Evolutionary conservation across 106 monocot species (phyloP).

Genomic region (Triglochin maritima): DNA sequence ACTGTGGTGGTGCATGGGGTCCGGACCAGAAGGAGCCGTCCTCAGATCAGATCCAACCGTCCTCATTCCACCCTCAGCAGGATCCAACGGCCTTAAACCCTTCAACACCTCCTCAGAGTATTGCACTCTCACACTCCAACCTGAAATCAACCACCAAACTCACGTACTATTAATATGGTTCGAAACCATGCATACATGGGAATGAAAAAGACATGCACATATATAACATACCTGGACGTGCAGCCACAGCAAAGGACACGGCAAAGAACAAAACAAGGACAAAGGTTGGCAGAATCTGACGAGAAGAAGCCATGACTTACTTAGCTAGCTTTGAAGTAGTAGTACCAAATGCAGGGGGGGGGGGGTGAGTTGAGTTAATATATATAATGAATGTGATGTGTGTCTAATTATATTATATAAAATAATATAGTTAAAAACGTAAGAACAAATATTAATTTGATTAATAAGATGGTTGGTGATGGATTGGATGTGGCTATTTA

Average conservation of each 20-base stretch:
- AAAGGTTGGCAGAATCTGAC: not conserved
- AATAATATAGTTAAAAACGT: not conserved
- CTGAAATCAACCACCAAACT: not conserved
- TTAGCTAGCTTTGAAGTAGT: not conserved
- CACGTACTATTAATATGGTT: too few species aligned
- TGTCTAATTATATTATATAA: not conserved
- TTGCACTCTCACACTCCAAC: not conserved
- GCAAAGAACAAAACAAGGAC: not conserved
- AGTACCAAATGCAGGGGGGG: not conserved
- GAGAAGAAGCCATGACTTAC: not conserved
- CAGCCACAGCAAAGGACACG: not conserved
- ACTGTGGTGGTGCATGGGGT: slow-evolving; percentile 17
- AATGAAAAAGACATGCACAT: not conserved
- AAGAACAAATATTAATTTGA: not conserved
- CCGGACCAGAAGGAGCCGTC: slow-evolving; percentile 12
- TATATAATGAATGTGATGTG: too few species aligned
- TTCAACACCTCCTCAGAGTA: not conserved
- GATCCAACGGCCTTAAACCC: not conserved
- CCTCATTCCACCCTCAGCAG: not conserved
- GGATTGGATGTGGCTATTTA: too few species aligned
- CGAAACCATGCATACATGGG: not conserved
- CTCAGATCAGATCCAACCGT: slow-evolving; percentile 6
- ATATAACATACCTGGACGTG: not conserved
- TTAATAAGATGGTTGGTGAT: too few species aligned
- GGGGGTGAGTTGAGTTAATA: too few species aligned